A percentile compares a stretch with the other conserved stretches of the same genome.
Conservation (phyloP, 176 grass and related monocot species). For the Aegilops umbellulata region DNA sequence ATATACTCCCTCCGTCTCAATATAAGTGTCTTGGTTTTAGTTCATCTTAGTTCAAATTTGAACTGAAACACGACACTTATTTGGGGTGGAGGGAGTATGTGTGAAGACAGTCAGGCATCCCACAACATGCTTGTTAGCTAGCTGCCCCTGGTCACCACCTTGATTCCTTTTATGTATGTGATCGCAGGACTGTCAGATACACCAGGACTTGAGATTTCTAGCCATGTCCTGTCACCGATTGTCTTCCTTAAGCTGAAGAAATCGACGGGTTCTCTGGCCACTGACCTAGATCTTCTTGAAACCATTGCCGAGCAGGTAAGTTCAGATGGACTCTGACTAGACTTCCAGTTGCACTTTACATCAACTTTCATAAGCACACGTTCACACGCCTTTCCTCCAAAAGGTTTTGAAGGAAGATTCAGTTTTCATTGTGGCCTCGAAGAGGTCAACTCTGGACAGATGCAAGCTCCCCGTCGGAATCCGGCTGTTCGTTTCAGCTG, state of each 20-base stretch:
- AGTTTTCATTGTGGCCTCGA: conserved; percentile 71
- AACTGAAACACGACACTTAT: too few species aligned
- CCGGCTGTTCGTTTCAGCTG: conserved; percentile 67
- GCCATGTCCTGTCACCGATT: conserved; percentile 66
- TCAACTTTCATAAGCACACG: neutral
- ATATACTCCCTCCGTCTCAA: neutral
- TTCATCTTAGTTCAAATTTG: too few species aligned
- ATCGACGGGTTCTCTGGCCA: conserved; percentile 45
- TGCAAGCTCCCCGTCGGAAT: conserved; percentile 81
- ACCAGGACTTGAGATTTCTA: conserved; percentile 63
- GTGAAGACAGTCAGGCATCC: conserved; percentile 1
- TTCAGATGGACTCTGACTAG: neutral
- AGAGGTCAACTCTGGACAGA: conserved; percentile 75
- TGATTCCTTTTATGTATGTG: conserved; percentile 17
- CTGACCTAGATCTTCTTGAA: conserved; percentile 64
- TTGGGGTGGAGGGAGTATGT: neutral
- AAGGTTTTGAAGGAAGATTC: conserved; percentile 87
- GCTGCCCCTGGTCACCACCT: neutral
- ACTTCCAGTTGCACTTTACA: neutral
- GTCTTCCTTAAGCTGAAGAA: conserved; percentile 85
- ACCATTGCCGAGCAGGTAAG: conserved; percentile 66
- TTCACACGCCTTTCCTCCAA: conserved; percentile 14
- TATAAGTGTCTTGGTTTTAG: too few species aligned
- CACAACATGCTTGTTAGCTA: neutral
- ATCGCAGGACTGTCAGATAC: conserved; percentile 64